Conservation (phyloP, 2,329 filamentous ascomycete species). For the Cercospora berteroae region DNA sequence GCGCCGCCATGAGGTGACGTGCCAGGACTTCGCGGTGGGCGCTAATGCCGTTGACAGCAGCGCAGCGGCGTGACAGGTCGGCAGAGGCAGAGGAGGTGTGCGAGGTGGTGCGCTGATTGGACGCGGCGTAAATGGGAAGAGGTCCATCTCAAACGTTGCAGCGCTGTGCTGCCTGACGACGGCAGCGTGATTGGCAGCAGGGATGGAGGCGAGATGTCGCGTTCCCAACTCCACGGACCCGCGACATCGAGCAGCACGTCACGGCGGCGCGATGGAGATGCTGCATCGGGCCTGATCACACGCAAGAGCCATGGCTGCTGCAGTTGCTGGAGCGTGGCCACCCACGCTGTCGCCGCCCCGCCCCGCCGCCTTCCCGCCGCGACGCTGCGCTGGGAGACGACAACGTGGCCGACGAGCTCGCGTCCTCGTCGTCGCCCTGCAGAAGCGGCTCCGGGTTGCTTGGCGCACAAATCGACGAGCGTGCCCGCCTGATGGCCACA, state of each 20-base stretch:
- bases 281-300: slow-evolving; percentile 21
- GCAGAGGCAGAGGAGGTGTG: slow-evolving; percentile 21
- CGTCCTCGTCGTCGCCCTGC: neutral
- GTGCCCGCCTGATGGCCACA: slow-evolving; percentile 10
- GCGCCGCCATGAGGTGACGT: neutral
- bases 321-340: neutral
- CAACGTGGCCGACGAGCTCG: slow-evolving; percentile 20
- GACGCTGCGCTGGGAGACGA: slow-evolving; percentile 7
- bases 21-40: slow-evolving; percentile 4
- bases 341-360: neutral
- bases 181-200: slow-evolving; percentile 22
- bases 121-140: slow-evolving; percentile 4
- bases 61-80: slow-evolving; percentile 24
- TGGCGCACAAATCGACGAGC: slow-evolving; percentile 11
- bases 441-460: neutral
- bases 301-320: slow-evolving; percentile 18
- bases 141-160: slow-evolving; percentile 10
- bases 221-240: slow-evolving; percentile 22
- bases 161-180: slow-evolving; percentile 21
- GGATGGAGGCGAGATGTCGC: slow-evolving; percentile 19
- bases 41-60: slow-evolving; percentile 29
- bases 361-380: neutral
- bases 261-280: neutral
- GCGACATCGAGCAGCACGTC: neutral
- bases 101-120: slow-evolving; percentile 12